Conservation (phyloP, 2,329 filamentous ascomycete genomes). For the Paraphoma sp. region DNA sequence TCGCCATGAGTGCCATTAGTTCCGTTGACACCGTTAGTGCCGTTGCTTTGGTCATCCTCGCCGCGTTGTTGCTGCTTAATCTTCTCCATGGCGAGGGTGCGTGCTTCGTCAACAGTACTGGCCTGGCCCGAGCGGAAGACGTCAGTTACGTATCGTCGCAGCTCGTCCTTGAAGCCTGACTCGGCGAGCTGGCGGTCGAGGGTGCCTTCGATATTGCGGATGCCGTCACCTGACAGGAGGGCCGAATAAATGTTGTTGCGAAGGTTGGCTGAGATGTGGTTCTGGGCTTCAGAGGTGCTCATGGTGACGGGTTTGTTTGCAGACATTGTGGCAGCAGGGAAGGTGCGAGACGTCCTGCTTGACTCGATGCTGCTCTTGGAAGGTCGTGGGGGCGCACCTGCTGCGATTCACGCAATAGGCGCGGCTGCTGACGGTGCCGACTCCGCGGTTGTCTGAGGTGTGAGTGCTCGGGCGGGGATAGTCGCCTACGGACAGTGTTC, state of each 20-base stretch:
- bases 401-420: background rate
- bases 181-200: constrained; percentile 63
- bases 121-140: constrained; percentile 65
- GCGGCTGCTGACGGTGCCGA: no score
- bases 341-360: background rate
- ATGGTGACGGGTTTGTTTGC: constrained; percentile 29
- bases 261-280: constrained; percentile 47
- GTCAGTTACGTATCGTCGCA: constrained; percentile 61
- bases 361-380: background rate
- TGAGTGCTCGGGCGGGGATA: no score
- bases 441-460: no score
- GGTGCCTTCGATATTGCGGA: constrained; percentile 62
- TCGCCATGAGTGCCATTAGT: constrained; percentile 35
- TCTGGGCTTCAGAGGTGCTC: constrained; percentile 48
- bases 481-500: no score
- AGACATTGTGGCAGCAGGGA: constrained; percentile 12
- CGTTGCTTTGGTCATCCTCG: constrained; percentile 19
- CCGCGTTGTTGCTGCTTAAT: constrained; percentile 32
- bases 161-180: constrained; percentile 64
- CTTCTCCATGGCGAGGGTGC: constrained; percentile 58
- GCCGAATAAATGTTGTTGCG: constrained; percentile 53
- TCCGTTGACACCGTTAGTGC: constrained; percentile 32
- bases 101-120: constrained; percentile 63
- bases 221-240: constrained; percentile 57
- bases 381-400: background rate